Conservation (phyloP, 331 rosid species). For the Malus hybrid region DNA sequence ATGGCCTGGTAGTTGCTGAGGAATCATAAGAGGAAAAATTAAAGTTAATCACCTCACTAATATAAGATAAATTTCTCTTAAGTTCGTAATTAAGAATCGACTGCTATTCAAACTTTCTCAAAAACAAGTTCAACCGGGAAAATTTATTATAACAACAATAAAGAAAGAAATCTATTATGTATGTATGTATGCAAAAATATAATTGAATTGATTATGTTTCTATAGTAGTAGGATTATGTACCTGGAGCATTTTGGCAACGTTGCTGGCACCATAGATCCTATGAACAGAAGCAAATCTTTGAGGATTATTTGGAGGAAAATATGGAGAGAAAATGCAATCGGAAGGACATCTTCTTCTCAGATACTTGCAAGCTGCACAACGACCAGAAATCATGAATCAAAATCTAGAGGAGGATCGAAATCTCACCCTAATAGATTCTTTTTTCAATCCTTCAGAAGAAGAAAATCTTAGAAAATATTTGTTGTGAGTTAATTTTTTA, state of each 20-base stretch:
- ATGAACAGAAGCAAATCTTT: slow-evolving; percentile 63
- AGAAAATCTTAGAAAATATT: slow-evolving; percentile 18
- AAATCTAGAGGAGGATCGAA: slow-evolving; percentile 1
- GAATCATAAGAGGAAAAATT: background rate
- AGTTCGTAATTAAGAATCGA: background rate
- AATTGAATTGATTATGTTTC: too few species aligned
- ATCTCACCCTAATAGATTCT: background rate
- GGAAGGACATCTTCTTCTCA: slow-evolving; percentile 62
- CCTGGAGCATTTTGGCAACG: slow-evolving; percentile 70
- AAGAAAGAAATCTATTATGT: too few species aligned
- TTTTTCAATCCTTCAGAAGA: background rate
- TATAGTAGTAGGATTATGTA: slow-evolving; percentile 1
- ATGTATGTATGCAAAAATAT: too few species aligned
- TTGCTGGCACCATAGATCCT: slow-evolving; percentile 66
- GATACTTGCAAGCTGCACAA: slow-evolving; percentile 82
- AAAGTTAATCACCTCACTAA: background rate
- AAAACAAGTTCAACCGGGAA: too few species aligned
- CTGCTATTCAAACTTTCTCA: too few species aligned
- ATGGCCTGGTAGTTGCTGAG: slow-evolving; percentile 38
- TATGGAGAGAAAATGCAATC: slow-evolving; percentile 68
- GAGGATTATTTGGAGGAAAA: slow-evolving; percentile 66
- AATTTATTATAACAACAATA: too few species aligned
- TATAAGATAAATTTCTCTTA: too few species aligned
- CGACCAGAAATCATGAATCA: slow-evolving; percentile 42
- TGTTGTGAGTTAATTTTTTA: background rate